Evolutionary conservation across 148 eudicot species (phyloP).

Genomic region (Rhododendron mucronatum): DNA sequence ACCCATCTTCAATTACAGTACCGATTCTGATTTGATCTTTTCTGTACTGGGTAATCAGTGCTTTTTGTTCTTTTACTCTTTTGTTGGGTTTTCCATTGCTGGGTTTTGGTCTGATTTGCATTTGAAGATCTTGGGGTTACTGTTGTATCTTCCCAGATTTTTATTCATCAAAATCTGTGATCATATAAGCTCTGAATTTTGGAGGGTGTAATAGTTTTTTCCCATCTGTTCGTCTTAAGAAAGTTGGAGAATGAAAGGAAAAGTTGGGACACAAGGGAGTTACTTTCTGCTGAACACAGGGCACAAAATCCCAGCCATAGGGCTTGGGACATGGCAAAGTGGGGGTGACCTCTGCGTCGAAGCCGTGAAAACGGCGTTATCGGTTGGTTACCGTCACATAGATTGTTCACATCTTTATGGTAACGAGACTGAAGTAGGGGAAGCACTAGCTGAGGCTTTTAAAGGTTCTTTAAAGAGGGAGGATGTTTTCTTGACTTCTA

Average conservation of each 20-base stretch:
- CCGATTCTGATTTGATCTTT: background rate
- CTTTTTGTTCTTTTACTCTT: background rate
- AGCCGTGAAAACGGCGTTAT: slow-evolving; percentile 23
- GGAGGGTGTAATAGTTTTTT: background rate
- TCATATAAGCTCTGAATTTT: background rate
- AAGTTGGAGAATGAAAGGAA: slow-evolving; percentile 22
- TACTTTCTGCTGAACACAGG: slow-evolving; percentile 27
- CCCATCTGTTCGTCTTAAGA: background rate
- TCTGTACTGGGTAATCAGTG: slow-evolving; percentile 1
- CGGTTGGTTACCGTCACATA: slow-evolving; percentile 27
- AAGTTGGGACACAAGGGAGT: slow-evolving; percentile 18
- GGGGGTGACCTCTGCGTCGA: slow-evolving; percentile 29
- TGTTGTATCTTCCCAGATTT: background rate
- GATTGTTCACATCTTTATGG: slow-evolving; percentile 36
- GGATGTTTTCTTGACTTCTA: slow-evolving; percentile 31
- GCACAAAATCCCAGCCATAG: slow-evolving; percentile 27
- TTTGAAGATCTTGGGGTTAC: background rate
- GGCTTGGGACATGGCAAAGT: slow-evolving; percentile 36
- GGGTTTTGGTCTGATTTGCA: slow-evolving; percentile 2
- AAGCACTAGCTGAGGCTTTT: slow-evolving; percentile 22
- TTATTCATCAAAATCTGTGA: background rate
- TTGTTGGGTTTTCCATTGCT: background rate
- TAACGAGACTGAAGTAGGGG: slow-evolving; percentile 32
- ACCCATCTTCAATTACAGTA: background rate
- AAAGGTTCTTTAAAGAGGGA: slow-evolving; percentile 26